Base-by-base conservation (phyloP, 2,329 filamentous ascomycete genomes). In the Ophiostoma himal-ulmi region DNA sequence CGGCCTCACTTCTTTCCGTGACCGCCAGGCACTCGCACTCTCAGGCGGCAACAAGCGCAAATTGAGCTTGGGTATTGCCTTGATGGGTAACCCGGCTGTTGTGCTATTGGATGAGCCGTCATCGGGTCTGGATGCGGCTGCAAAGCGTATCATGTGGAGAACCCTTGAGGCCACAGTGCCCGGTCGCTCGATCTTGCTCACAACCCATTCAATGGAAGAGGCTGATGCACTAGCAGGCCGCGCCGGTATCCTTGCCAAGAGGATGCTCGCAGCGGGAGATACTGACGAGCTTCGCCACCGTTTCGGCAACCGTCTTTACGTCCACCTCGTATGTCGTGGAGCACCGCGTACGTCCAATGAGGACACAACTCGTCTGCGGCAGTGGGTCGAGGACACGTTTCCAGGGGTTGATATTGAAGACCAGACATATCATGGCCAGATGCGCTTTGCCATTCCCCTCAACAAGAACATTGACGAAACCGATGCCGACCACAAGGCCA, bases 1-100 rank as follows among this genome's bases (percentile, higher is more conserved):
- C 0, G 93, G 93, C 0, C 83, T 97, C 0, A 80, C 84, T 7
- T 83, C 85, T 0, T 96, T 93, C 80, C 82, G 86, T 3, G 83
- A 87, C 8, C 87, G 93, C 36, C 92, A 94, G 85, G 94, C 92
- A 0, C 84, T 86, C 70, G 90, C 91, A 65, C 84, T 97, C 0
- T 94, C 91, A 0, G 94, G 94, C 10, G 94, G 94, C 39, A 97
- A 97, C 81, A 96, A 96, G 81, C 85, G 94, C n/a, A 98, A 97
- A 79, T 82, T 98, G 0, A 92, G 88, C 22, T 85, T 97, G 0
- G 94, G 91, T 3, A 96, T 97, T 70, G 94, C 94, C 0, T 82
- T 98, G 1, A 96, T 97, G 86, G 94, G 94, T 4, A 96, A 97
- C 75, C 94, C 94, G 0, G 88, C 89, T 0, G 93, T 97, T 0